Base-by-base conservation (phyloP, 2,329 filamentous ascomycete species). In the Pestalotiopsis sp. region DNA sequence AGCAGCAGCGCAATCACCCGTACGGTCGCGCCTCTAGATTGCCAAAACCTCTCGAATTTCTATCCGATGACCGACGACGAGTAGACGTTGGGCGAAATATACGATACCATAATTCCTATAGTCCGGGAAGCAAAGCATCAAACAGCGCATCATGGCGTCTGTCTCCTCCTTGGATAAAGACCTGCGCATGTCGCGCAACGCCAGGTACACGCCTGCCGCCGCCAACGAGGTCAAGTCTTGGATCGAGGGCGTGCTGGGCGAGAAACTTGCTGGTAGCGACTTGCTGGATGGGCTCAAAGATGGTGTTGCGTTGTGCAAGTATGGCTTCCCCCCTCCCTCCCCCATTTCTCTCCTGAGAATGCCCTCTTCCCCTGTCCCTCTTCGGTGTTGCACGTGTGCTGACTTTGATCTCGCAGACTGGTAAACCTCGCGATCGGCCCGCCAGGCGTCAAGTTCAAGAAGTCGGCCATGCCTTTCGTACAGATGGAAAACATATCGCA, bases 401-500 rank as follows among this genome's bases (percentile, higher is more conserved):
- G 23, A 59, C 61, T 41, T 31, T 60, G 27, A 31, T 65, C 27
- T 63, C 2, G 41, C 72, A 96, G 94, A 77, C 90, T 98, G 66
- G 89, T 93, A 76, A 98, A 97, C 78, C 86, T 95, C 68, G 92
- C 89, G 39, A 81, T 92, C 49, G 92, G 93, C 31, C 89, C 91
- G 17, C 93, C 93, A 0, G 92, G 92, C 39, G 89, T 97, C 82
- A 94, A 92, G 80, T 98, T 92, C 87, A 98, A 98, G 83, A 87
- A 92, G 78, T 97, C 95, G 1, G 83, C 90, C 56, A 98, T 98
- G 95, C 96, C 96, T 0, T 99, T 99, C 79, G 95, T 98, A 56
- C 96, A 99, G 81, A 98, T 98, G 95, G 96, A 99, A 81, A 99
- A 99, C 79, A 98, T 99, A 77, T 97, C 95, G 4, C 93, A 97